Percentiles rank a stretch among this genome's conserved stretches.
These are phyloP conservation scores for Vitis hybrid DNA, from an alignment of 177 flowering plant species.

Conservation along the genomic window DNA sequence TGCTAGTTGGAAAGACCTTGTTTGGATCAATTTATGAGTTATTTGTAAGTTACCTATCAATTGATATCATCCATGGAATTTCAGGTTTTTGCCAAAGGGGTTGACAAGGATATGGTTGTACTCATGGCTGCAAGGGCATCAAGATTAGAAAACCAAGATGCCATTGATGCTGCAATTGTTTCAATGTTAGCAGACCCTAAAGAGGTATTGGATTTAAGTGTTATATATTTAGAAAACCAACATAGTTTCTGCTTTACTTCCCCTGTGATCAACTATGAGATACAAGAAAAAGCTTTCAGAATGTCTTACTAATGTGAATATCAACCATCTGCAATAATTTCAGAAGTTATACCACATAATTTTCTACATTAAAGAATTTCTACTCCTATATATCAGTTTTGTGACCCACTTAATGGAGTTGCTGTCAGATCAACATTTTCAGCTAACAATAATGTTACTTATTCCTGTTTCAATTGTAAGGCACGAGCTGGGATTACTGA, in stretches of 20 bases:
- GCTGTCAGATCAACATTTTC: too few species aligned
- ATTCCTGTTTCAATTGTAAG: constrained; percentile 22
- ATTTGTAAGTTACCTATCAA: background rate
- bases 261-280: background rate
- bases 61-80: constrained; percentile 5
- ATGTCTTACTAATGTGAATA: too few species aligned
- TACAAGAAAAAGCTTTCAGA: too few species aligned
- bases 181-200: constrained; percentile 72
- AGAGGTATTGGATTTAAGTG: constrained; percentile 47
- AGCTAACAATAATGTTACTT: background rate
- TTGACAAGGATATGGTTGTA: constrained; percentile 66
- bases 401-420: too few species aligned
- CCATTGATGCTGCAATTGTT: constrained; percentile 79
- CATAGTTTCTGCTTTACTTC: background rate
- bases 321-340: too few species aligned
- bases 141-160: constrained; percentile 81
- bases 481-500: constrained; percentile 69
- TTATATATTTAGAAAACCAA: background rate
- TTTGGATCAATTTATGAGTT: background rate
- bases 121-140: constrained; percentile 88
- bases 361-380: too few species aligned
- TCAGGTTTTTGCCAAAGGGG: constrained; percentile 65
- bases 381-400: too few species aligned
- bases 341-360: too few species aligned
- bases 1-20: background rate